Base-by-base conservation (phyloP, 306 rosid genomes). In the Prunus armeniaca region DNA sequence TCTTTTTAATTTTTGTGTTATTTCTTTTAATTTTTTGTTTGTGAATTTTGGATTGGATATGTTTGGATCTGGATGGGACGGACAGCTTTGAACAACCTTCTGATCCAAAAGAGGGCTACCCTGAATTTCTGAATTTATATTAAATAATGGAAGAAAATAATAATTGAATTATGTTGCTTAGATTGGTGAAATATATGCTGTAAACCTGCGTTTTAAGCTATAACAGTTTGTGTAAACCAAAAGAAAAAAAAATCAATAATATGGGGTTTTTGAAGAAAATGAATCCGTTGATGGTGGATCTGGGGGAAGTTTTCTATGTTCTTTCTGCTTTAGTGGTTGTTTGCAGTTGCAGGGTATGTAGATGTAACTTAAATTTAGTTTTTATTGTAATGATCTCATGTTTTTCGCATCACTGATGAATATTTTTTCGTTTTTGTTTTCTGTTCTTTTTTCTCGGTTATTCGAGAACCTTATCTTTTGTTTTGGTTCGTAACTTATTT, bases 61-160 rank as follows among this genome's bases (percentile, higher is more conserved):
- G 25, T 10, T 20, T 56, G 62, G 62, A 56, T 20, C 25, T 56
- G 62, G 62, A 56, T 52, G 43, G 43, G 30, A 58, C 11, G 3
- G 65, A 12, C 17, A 15, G 8, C 34, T 60, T 60, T 25, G 65
- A 13, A 60, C 65, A 60, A 9, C 34, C 32, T 5, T 58, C 9
- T 43, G 76, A 73, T 73, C 69, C 58, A 49, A 46, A 73, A 24
- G 27, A 28, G 28, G 13, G 51, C 65, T 27, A 24, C 58, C 58
- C 69, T 2, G n/a, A 25, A 58, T 73, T 60, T 60, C 46, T 2
- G 57, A 20, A 2, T 73, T 10, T 45, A 5, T 45, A 30, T 25
- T 45, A 45, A 45, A 18, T 61, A 22, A 19, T 60, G 56, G 27
- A n/a, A 10, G 18, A 1, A 56, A 54, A 19, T 54, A 25, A 17